Evolutionary conservation across 495 filamentous ascomycete genomes (phyloP), one percentile per base, ranked within the genome.

Genomic region (Penicillium soppii): DNA sequence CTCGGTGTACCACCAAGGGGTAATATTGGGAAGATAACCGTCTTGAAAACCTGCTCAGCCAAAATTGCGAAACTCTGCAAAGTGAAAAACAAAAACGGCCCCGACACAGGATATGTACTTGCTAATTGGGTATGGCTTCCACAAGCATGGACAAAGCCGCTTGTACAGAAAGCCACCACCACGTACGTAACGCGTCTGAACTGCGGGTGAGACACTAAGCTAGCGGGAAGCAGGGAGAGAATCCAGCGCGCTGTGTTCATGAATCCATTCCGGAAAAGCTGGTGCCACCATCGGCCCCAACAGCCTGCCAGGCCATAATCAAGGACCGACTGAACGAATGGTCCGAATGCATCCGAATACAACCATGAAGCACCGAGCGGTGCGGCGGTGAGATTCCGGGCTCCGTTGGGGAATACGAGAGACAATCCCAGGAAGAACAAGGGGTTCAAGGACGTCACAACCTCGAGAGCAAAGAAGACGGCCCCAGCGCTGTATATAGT

Each of bases 271-370:
- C 89, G 83, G 70, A 96, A 94, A 1, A 85, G 79, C 64, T 96
- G 91, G 66, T 96, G 91, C 91, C 91, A 96, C 85, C 86, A 95
- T 13, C 72, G 77, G 35, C 86, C 82, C 91, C 91, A 96, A 57
- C 85, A 82, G 23, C 90, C 90, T 7, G 79, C 73, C 1, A 96
- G 68, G 0, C 90, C 90, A 38, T 82, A 68, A 44, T 87, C 78
- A 4, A 86, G 60, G 5, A 92, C 70, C 7, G 71, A 61, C 2
- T 50, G 50, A 50, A 80, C 70, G 37, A 72, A 69, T 1, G 79
- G 73, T 12, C 89, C 91, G 58, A 81, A 89, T 15, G 71, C 59
- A 27, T 78, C 74, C 0, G 89, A 77, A 54, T 91, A 86, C 6
- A 84, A 74, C 83, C 84, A 90, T 1, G 86, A 66, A 44, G 77